These are phyloP conservation scores for Xerocomus minutiporus DNA, from an alignment of 1,284 basidiomycete species.

Conservation along the genomic window DNA sequence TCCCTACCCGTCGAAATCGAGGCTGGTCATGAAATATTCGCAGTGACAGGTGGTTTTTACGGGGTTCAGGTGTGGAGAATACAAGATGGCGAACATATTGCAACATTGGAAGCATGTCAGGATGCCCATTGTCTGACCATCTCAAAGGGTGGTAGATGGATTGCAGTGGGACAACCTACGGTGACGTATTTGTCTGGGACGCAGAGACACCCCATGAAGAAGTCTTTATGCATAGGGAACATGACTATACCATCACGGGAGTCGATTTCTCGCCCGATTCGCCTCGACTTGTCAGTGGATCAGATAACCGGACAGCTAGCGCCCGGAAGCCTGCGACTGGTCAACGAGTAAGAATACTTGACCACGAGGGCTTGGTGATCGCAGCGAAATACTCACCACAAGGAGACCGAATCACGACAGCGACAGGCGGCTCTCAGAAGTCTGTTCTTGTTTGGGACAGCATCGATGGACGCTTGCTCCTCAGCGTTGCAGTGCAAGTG, in stretches of 20 bases:
- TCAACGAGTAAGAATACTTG: neutral
- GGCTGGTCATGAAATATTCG: too few relatives aligned
- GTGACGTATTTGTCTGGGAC: neutral
- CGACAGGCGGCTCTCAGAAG: too few relatives aligned
- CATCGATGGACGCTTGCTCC: neutral
- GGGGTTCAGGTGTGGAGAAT: neutral
- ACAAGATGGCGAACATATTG: neutral
- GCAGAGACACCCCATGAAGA: neutral
- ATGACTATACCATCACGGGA: neutral
- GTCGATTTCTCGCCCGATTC: slow-evolving; percentile 19
- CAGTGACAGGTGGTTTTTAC: neutral
- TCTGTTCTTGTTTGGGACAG: neutral
- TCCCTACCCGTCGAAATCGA: too few relatives aligned
- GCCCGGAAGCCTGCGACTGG: slow-evolving; percentile 3
- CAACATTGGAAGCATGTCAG: neutral
- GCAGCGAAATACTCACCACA: slow-evolving; percentile 11
- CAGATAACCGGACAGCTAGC: neutral
- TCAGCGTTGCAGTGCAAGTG: neutral
- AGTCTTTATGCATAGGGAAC: neutral
- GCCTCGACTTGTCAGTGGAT: slow-evolving; percentile 2
- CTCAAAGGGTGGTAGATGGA: neutral
- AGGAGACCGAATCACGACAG: neutral
- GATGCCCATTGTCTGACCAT: neutral
- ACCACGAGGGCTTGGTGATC: neutral
- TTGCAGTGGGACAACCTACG: neutral